Conservation (phyloP, 176 grass and related monocot genomes). For the Lolium multiflorum region DNA sequence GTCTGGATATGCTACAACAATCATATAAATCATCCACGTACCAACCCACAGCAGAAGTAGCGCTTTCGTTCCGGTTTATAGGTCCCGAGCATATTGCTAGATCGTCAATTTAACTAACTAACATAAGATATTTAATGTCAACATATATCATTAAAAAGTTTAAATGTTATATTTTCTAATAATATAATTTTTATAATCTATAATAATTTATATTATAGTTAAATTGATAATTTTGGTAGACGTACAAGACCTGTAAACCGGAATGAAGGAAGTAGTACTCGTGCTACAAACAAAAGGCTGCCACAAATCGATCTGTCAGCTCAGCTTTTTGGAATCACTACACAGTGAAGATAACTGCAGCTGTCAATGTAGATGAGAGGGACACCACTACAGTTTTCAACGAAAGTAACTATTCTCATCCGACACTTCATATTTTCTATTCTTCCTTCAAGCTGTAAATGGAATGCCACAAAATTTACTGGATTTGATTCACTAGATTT, state of each 20-base stretch:
- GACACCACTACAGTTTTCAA: no score
- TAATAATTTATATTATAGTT: no score
- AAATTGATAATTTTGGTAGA: no score
- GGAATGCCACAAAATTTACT: neutral
- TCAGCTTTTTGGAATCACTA: slow-evolving; percentile 44
- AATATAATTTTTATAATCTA: no score
- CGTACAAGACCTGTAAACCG: no score
- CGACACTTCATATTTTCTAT: neutral
- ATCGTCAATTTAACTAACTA: no score
- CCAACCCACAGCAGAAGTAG: slow-evolving; percentile 19
- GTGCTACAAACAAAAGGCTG: slow-evolving; percentile 37
- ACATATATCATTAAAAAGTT: no score
- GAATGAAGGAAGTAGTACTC: no score
- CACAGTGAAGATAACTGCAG: neutral
- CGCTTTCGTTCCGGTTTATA: no score
- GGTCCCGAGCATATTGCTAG: no score
- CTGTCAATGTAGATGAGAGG: neutral
- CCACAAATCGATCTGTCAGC: slow-evolving; percentile 26
- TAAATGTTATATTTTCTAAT: no score
- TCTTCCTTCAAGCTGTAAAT: neutral
- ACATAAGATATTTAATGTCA: no score
- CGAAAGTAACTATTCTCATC: neutral
- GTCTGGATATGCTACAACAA: slow-evolving; percentile 8
- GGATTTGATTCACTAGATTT: neutral
- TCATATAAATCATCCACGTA: slow-evolving; percentile 17